These are phyloP conservation scores for Knoxia roxburghii DNA, from an alignment of 257 asterid species.

Conservation along the genomic window DNA sequence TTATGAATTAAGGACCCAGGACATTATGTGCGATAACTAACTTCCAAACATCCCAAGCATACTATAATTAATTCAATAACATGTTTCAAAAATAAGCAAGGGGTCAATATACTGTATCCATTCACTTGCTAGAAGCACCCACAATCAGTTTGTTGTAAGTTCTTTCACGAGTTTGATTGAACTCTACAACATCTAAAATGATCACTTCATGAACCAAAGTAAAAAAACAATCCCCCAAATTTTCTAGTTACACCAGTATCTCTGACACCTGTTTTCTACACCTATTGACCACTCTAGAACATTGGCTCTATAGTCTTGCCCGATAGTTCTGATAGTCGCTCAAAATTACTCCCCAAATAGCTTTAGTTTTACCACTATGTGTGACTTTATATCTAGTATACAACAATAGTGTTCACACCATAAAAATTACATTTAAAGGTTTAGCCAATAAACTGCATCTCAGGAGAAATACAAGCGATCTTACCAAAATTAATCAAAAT, in stretches of 20 bases:
- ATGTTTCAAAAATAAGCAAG: no score
- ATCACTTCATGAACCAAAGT: neutral
- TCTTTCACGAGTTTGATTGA: neutral
- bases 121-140: slow-evolving; percentile 1
- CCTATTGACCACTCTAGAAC: neutral
- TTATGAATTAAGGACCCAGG: neutral
- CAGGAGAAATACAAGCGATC: neutral
- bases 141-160: neutral
- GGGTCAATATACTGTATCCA: neutral
- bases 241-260: no score
- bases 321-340: neutral
- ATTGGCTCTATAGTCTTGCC: neutral
- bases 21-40: neutral
- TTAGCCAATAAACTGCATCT: neutral
- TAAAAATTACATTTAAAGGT: no score
- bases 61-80: neutral
- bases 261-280: neutral
- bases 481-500: neutral
- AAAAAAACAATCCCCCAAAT: no score
- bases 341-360: no score
- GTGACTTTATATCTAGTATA: neutral
- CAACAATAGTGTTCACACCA: neutral
- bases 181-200: neutral
- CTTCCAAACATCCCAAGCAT: neutral
- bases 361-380: no score